Base-by-base conservation (phyloP, 257 asterid genomes). In the Rubia yunnanensis region DNA sequence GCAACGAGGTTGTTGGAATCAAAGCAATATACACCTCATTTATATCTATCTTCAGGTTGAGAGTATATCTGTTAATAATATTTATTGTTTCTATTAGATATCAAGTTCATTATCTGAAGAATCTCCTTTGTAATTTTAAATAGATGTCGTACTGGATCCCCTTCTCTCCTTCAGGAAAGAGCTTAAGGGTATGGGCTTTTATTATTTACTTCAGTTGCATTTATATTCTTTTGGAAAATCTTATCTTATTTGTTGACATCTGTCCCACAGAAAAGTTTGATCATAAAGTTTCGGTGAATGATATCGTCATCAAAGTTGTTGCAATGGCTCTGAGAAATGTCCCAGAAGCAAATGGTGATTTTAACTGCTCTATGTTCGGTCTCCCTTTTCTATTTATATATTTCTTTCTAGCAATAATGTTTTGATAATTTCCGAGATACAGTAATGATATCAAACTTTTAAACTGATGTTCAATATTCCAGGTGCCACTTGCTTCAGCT, bases 1-100 rank as follows among this genome's bases (percentile, higher is more conserved):
- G 99, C 99, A 66, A 64, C 95, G 70, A 91, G 99, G 72, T 73
- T 92, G 66, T 76, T 92, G 88, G 99, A 92, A 80, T 92, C 99
- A 65, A 92, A 92, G 75, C 92, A 86, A 78, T 82, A 81, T 78
- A 87, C 80, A n/a, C 99, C 99, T 77, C 99, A 94, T 83, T 74
- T 94, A 75, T 94, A 94, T 80, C 76, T 94, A 72, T 86, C 96
- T 13, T 73, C 96, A 94, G 99, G 99, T 91, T 74, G 41, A 66
- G 54, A 68, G 13, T 26, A 28, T 73, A 66, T 52, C 28, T 58
- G 41, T 13, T 75, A 38, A 18, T 31, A 59, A 50, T 52, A 28
- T 60, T 54, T 63, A 59, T 62, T 57, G 66, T 71, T 72, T 58
- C 65, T 67, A 39, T 41, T 76, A 65, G 26, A n/a, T 75, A 23